These are phyloP conservation scores for Hyphopichia wangnamkhiaoensis DNA, from an alignment of 1,139 yeast species.

Conservation along the genomic window DNA sequence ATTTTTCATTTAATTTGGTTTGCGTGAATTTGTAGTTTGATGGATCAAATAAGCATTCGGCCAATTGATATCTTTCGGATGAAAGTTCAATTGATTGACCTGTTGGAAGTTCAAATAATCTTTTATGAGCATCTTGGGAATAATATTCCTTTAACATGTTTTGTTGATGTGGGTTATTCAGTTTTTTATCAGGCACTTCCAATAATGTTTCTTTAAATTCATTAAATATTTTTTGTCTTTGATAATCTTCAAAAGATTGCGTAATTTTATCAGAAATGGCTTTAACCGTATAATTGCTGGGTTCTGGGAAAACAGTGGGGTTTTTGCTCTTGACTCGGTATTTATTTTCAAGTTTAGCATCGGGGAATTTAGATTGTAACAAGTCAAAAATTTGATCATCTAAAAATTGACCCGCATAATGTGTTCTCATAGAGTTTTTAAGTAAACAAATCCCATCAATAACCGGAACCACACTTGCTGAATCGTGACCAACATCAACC, in stretches of 20 bases:
- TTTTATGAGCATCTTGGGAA: slow-evolving; percentile 33
- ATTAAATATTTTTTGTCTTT: slow-evolving; percentile 40
- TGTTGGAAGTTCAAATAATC: slow-evolving; percentile 83
- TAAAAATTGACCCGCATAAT: slow-evolving; percentile 63
- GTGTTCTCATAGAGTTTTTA: slow-evolving; percentile 68
- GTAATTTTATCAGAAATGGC: slow-evolving; percentile 36
- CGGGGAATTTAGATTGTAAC: slow-evolving; percentile 18
- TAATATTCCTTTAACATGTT: slow-evolving; percentile 28
- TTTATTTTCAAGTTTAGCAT: slow-evolving; percentile 14
- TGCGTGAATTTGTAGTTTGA: slow-evolving; percentile 37
- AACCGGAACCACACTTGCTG: slow-evolving; percentile 85
- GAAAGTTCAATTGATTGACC: slow-evolving; percentile 45
- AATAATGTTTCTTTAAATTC: slow-evolving; percentile 69
- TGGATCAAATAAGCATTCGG: slow-evolving; percentile 77
- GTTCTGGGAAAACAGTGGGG: slow-evolving; percentile 36
- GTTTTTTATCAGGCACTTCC: slow-evolving; percentile 51
- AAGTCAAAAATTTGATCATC: slow-evolving; percentile 44
- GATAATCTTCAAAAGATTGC: slow-evolving; percentile 38
- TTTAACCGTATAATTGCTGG: slow-evolving; percentile 29
- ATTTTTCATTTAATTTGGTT: slow-evolving; percentile 22
- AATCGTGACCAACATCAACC: slow-evolving; percentile 89
- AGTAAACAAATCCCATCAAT: slow-evolving; percentile 88
- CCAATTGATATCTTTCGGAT: slow-evolving; percentile 63
- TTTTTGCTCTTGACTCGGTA: slow-evolving; percentile 36
- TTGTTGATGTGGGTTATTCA: slow-evolving; percentile 19